Evolutionary conservation across 2,329 filamentous ascomycete genomes (phyloP).

Genomic region (Penicillium occitanis): DNA sequence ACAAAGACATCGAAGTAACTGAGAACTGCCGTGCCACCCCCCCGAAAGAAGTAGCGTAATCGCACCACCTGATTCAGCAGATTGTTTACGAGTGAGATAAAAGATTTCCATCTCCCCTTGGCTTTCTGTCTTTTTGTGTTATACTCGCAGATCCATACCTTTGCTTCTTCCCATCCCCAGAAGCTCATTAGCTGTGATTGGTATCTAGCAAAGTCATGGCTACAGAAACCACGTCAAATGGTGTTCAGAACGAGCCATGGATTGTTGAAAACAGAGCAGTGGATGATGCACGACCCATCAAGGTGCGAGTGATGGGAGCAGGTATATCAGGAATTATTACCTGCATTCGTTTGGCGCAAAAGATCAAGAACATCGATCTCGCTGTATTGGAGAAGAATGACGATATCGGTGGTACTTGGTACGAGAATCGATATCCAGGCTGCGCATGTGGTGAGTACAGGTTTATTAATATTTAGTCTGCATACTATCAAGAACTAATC

Average conservation of each 20-base stretch:
- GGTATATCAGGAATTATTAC: constrained; percentile 28
- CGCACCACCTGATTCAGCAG: background rate
- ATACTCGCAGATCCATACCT: background rate
- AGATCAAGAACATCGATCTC: constrained; percentile 19
- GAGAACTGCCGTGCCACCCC: background rate
- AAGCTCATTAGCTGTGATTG: background rate
- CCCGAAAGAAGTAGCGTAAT: background rate
- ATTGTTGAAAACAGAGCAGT: constrained; percentile 24
- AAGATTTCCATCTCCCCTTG: background rate
- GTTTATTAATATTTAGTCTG: background rate
- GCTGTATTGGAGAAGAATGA: constrained; percentile 23
- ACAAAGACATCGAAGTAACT: background rate
- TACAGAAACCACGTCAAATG: background rate
- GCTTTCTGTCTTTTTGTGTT: background rate
- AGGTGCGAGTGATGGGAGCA: constrained; percentile 26
- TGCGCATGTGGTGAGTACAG: constrained; percentile 20
- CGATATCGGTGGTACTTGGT: constrained; percentile 24
- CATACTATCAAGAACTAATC: background rate
- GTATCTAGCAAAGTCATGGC: background rate
- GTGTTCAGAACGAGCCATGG: constrained; percentile 5
- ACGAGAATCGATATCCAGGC: constrained; percentile 23
- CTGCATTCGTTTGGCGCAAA: constrained; percentile 26
- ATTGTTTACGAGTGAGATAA: background rate
- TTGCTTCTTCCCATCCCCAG: background rate
- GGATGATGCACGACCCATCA: constrained; percentile 24